These are phyloP conservation scores for Skeletonema marinoi DNA, from an alignment of 108 stramenopile genomes.

Conservation along the genomic window DNA sequence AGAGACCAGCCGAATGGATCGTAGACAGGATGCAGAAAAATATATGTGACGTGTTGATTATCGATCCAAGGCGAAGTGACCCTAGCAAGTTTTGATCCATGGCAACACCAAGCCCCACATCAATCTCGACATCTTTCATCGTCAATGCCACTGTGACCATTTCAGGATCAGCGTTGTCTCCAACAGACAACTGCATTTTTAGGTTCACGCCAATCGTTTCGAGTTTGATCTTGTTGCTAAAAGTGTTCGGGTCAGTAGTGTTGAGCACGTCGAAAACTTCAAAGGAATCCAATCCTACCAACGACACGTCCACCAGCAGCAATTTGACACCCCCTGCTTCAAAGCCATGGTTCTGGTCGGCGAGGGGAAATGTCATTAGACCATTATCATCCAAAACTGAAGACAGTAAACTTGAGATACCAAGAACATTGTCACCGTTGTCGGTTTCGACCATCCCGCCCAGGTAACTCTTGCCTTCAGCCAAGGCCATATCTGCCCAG, in stretches of 20 bases:
- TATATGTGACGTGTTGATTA: constrained; percentile 37
- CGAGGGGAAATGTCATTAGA: constrained; percentile 43
- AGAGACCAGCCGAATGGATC: constrained; percentile 33
- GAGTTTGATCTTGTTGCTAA: constrained; percentile 52
- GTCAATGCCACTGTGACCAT: constrained; percentile 46
- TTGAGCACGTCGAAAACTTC: constrained; percentile 48
- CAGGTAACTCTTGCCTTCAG: constrained; percentile 45
- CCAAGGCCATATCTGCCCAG: constrained; percentile 53
- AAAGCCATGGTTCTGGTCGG: constrained; percentile 43
- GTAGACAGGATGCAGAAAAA: constrained; percentile 41
- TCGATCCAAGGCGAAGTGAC: constrained; percentile 42
- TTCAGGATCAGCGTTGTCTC: constrained; percentile 34
- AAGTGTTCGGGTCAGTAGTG: constrained; percentile 46
- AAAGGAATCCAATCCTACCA: constrained; percentile 65
- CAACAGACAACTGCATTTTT: constrained; percentile 50
- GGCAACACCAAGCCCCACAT: constrained; percentile 56
- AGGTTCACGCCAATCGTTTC: constrained; percentile 44
- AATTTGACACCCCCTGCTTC: constrained; percentile 42
- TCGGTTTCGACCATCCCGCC: constrained; percentile 26
- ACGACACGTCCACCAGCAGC: constrained; percentile 43
- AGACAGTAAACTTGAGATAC: constrained; percentile 49
- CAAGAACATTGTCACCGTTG: constrained; percentile 31
- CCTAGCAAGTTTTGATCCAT: constrained; percentile 53
- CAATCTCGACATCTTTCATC: constrained; percentile 51
- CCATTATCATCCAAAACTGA: constrained; percentile 53